These are phyloP conservation scores for Musa itinerans DNA, from an alignment of 176 grass and related monocot genomes.

Conservation along the genomic window DNA sequence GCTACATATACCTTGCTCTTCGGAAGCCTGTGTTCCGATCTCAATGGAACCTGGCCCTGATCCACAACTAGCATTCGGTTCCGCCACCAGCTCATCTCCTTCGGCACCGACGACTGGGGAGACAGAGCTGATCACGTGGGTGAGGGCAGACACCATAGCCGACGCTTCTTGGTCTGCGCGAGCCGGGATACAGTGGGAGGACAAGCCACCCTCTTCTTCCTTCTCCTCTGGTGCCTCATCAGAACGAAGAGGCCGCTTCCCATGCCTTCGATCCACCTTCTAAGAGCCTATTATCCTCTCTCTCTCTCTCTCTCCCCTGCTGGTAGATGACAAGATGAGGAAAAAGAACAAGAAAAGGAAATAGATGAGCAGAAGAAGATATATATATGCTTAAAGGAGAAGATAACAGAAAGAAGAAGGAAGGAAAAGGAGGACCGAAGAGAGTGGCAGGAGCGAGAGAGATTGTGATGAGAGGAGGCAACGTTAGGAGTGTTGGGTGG, in stretches of 20 bases:
- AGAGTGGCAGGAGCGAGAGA: not conserved
- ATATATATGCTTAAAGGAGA: not conserved
- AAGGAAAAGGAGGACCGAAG: not conserved
- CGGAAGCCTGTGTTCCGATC: not conserved
- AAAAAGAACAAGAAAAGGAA: not conserved
- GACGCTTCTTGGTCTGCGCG: constrained; percentile 59
- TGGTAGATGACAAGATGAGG: not conserved
- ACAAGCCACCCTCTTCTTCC: constrained; percentile 16
- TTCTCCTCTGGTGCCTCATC: constrained; percentile 30
- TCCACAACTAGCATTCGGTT: too few relatives aligned
- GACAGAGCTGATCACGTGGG: constrained; percentile 62
- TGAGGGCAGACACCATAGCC: constrained; percentile 73
- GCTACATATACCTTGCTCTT: constrained; percentile 33
- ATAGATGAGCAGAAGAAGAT: not conserved
- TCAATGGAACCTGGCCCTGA: not conserved
- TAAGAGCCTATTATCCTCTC: constrained; percentile 9
- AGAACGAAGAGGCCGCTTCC: constrained; percentile 67
- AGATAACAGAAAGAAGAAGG: not conserved
- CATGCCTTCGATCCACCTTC: constrained; percentile 78
- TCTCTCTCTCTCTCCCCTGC: not conserved
- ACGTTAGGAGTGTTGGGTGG: not conserved
- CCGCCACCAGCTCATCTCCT: not conserved
- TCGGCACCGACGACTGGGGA: not conserved
- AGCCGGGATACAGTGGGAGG: constrained; percentile 42
- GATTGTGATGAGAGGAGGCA: not conserved